Evolutionary conservation across 2,329 filamentous ascomycete species (phyloP).

Genomic region (Colletotrichum viniferum): DNA sequence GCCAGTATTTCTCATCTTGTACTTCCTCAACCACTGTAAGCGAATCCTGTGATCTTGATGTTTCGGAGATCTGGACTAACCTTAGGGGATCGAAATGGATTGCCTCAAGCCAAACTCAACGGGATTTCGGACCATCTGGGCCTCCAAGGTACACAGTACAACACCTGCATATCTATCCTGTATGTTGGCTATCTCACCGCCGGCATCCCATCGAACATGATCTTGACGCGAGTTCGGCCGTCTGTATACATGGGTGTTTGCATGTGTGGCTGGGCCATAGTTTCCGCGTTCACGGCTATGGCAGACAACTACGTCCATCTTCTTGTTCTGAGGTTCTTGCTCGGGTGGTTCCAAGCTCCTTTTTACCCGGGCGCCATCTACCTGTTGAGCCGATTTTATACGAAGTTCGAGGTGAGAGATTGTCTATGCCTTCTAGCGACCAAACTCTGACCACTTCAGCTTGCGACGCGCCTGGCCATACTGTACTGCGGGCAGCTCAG

Average conservation of each 20-base stretch:
- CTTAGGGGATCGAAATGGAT: too few relatives aligned
- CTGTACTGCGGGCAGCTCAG: conserved; percentile 46
- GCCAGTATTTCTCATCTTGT: too few relatives aligned
- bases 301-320: neutral
- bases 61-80: too few relatives aligned
- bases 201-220: conserved; percentile 7
- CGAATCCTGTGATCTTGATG: too few relatives aligned
- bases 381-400: conserved; percentile 59
- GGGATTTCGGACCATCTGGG: conserved; percentile 49
- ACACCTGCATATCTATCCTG: conserved; percentile 36
- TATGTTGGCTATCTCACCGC: conserved; percentile 9
- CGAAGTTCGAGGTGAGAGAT: conserved; percentile 45
- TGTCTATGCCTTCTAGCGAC: neutral
- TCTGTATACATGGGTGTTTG: conserved; percentile 8
- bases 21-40: too few relatives aligned
- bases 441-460: neutral
- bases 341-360: conserved; percentile 43
- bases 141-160: conserved; percentile 43
- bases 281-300: neutral
- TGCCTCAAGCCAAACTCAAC: conserved; percentile 28
- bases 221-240: conserved; percentile 5
- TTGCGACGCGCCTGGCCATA: conserved; percentile 43
- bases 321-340: conserved; percentile 30
- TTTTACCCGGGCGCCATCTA: conserved; percentile 37
- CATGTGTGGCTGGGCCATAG: neutral